Percentiles rank a stretch among this genome's conserved stretches.
phyloP scores from a whole-genome alignment of 2,329 filamentous ascomycete species.

The Trichocomaceae sp. region DNA sequence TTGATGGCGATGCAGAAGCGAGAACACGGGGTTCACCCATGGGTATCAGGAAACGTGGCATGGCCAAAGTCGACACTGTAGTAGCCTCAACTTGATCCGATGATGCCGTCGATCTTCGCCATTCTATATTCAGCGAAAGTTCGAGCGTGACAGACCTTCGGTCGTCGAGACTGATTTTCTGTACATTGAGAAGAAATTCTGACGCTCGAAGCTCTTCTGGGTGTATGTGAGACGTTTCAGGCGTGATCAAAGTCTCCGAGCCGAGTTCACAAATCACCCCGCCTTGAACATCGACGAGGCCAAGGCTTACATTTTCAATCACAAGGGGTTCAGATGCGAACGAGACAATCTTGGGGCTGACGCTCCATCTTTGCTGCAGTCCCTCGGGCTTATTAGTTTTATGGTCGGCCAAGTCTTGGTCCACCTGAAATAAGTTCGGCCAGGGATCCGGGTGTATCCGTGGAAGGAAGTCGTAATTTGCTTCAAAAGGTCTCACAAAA shows the following conservation, averaged over 20 bases:
- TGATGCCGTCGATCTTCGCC: constrained; percentile 53
- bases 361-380: constrained; percentile 71
- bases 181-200: constrained; percentile 65
- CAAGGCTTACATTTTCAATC: constrained; percentile 59
- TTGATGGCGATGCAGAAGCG: constrained; percentile 38
- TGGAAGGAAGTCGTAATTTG: constrained; percentile 80
- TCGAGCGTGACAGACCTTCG: constrained; percentile 68
- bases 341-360: constrained; percentile 65
- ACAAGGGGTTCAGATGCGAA: constrained; percentile 61
- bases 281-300: constrained; percentile 55
- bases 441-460: constrained; percentile 70
- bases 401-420: constrained; percentile 33
- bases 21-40: constrained; percentile 83
- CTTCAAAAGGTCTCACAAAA: constrained; percentile 79
- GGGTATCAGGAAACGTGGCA: constrained; percentile 74
- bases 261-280: constrained; percentile 53
- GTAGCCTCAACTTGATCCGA: constrained; percentile 26
- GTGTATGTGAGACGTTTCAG: constrained; percentile 40
- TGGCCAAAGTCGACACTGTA: constrained; percentile 63
- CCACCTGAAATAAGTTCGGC: constrained; percentile 76
- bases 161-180: constrained; percentile 76
- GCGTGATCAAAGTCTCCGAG: constrained; percentile 26
- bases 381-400: constrained; percentile 46
- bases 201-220: constrained; percentile 66
- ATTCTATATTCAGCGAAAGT: constrained; percentile 66